These are phyloP conservation scores for Capronia americana DNA, from an alignment of 2,329 filamentous ascomycete genomes.

Conservation along the genomic window DNA sequence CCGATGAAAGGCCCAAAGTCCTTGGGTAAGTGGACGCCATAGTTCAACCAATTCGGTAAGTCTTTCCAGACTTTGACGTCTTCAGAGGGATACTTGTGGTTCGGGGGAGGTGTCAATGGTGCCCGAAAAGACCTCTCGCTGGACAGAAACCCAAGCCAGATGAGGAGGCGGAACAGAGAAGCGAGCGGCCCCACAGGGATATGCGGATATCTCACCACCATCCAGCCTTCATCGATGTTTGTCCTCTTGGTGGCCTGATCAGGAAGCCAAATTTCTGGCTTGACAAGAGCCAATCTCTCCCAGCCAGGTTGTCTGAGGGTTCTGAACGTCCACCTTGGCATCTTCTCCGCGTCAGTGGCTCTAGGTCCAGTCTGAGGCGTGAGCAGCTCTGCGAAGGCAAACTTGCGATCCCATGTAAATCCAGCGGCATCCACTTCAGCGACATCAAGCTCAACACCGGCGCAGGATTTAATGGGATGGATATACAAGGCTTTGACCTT, in stretches of 20 bases:
- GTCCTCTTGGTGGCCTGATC: not conserved
- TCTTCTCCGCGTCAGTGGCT: conserved; percentile 45
- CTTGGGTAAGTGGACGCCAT: conserved; percentile 50
- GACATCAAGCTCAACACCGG: conserved; percentile 72
- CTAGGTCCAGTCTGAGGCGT: conserved; percentile 41
- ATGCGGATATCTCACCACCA: conserved; percentile 58
- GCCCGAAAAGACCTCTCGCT: conserved; percentile 57
- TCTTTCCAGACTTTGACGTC: conserved; percentile 64
- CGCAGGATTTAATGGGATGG: conserved; percentile 84
- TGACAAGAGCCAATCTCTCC: conserved; percentile 73
- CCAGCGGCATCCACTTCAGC: conserved; percentile 71
- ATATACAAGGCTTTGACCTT: conserved; percentile 73
- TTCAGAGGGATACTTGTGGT: conserved; percentile 54
- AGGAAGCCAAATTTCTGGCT: conserved; percentile 66
- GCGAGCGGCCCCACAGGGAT: conserved; percentile 29
- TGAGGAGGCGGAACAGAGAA: conserved; percentile 25
- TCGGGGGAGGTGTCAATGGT: conserved; percentile 58
- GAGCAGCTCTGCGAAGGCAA: conserved; percentile 75
- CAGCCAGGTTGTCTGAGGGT: conserved; percentile 52
- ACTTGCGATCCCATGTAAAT: conserved; percentile 80
- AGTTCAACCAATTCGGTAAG: conserved; percentile 51
- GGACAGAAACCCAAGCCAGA: conserved; percentile 41
- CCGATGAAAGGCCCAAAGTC: conserved; percentile 59
- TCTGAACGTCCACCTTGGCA: conserved; percentile 53
- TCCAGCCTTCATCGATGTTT: conserved; percentile 55